Percentiles rank a stretch among this genome's conserved stretches.
These are phyloP conservation scores for Pichia terricola DNA, from an alignment of 1,139 yeast genomes.

Conservation along the genomic window DNA sequence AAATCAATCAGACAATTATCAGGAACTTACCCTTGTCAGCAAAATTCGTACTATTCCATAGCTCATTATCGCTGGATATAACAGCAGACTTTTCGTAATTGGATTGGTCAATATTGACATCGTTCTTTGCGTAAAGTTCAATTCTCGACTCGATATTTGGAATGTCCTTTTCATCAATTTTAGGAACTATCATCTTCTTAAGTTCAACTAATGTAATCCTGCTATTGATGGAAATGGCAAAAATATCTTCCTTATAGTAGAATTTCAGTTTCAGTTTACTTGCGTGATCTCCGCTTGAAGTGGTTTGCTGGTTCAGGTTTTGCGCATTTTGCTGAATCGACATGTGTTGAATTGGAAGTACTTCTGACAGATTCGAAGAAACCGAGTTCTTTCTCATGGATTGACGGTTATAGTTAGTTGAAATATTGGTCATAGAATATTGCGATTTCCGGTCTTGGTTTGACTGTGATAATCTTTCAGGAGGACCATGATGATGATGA, in stretches of 20 bases:
- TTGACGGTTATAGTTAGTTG: background rate
- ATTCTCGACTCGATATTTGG: slow-evolving; percentile 15
- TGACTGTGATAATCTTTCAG: slow-evolving; percentile 19
- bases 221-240: slow-evolving; percentile 70
- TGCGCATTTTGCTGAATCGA: background rate
- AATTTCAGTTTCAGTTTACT: slow-evolving; percentile 59
- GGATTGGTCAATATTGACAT: slow-evolving; percentile 16
- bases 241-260: slow-evolving; percentile 80
- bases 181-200: slow-evolving; percentile 52
- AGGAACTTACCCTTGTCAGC: slow-evolving; percentile 25
- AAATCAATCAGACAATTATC: slow-evolving; percentile 15
- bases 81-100: slow-evolving; percentile 14
- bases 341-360: no score
- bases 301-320: background rate
- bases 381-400: background rate
- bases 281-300: background rate
- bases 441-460: slow-evolving; percentile 25
- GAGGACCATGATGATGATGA: background rate
- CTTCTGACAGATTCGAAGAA: no score
- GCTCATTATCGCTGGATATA: slow-evolving; percentile 14
- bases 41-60: slow-evolving; percentile 21
- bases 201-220: slow-evolving; percentile 53
- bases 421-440: slow-evolving; percentile 8
- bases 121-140: slow-evolving; percentile 22
- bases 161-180: slow-evolving; percentile 36